Conservation (phyloP, 345 rosid species). For the Aurinia saxatilis region DNA sequence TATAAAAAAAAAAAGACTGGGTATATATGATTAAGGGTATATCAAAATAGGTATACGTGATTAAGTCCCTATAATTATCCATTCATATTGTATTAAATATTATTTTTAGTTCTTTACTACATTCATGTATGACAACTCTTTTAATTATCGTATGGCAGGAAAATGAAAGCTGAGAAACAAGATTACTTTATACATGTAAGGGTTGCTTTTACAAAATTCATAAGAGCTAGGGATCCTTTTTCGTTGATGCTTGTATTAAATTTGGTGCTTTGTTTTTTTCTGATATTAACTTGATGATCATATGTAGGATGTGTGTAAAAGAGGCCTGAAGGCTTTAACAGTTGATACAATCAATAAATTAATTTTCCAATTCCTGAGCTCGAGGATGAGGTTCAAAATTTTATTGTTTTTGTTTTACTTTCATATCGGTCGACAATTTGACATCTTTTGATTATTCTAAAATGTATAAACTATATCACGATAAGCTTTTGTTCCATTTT, state of each 20-base stretch:
- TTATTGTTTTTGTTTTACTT: neutral
- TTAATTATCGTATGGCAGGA: constrained; percentile 66
- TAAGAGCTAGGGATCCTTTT: neutral
- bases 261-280: neutral
- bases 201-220: no score
- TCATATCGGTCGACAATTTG: neutral
- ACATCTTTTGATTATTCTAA: no score
- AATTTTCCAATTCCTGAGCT: constrained; percentile 67
- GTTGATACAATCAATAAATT: constrained; percentile 61
- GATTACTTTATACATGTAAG: constrained; percentile 92
- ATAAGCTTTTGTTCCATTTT: neutral
- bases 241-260: neutral
- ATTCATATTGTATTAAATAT: no score
- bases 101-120: neutral
- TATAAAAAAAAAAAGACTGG: no score
- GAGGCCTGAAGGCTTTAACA: constrained; percentile 66
- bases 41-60: no score
- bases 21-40: no score
- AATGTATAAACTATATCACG: no score
- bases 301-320: constrained; percentile 82
- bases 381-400: constrained; percentile 66
- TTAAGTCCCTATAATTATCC: no score
- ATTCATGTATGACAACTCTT: neutral
- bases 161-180: constrained; percentile 93
- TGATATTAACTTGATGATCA: neutral